These are phyloP conservation scores for Wickerhamiella nectarea DNA, from an alignment of 805 yeast species.

Conservation along the genomic window DNA sequence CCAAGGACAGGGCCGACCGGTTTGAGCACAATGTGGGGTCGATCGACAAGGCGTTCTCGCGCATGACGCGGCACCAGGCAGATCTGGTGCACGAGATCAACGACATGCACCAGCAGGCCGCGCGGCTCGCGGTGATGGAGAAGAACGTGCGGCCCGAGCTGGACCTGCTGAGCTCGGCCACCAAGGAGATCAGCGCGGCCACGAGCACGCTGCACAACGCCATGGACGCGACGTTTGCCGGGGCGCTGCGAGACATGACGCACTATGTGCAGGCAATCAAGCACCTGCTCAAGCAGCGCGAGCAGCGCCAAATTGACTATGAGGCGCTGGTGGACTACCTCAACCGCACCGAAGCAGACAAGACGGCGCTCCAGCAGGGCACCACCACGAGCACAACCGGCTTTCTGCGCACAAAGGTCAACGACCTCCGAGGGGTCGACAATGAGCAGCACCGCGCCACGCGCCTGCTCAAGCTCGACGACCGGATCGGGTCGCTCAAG, in stretches of 20 bases:
- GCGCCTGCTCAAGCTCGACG: constrained; percentile 37
- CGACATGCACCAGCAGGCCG: constrained; percentile 55
- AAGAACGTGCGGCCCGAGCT: constrained; percentile 29
- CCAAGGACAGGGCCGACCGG: constrained; percentile 68
- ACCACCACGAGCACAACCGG: constrained; percentile 29
- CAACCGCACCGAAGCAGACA: constrained; percentile 55
- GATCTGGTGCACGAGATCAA: constrained; percentile 62
- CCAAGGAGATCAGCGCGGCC: constrained; percentile 32
- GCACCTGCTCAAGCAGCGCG: constrained; percentile 65
- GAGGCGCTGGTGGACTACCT: constrained; percentile 76
- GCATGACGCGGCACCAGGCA: constrained; percentile 56
- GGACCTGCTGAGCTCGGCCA: constrained; percentile 35
- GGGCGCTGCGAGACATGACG: constrained; percentile 74
- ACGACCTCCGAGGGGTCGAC: constrained; percentile 49
- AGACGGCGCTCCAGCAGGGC: constrained; percentile 38
- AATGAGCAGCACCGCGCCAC: constrained; percentile 43
- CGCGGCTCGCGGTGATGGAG: constrained; percentile 49
- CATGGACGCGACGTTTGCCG: constrained; percentile 68
- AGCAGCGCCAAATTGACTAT: constrained; percentile 79
- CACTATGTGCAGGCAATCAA: constrained; percentile 58
- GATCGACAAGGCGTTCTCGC: constrained; percentile 64
- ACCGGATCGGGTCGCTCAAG: constrained; percentile 36
- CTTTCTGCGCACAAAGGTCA: constrained; percentile 42
- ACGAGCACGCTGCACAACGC: constrained; percentile 33
- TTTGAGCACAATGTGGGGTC: constrained; percentile 69